Evolutionary conservation across 208 protist genomes (phyloP).

Genomic region (Blastocrithidia nonstop): DNA sequence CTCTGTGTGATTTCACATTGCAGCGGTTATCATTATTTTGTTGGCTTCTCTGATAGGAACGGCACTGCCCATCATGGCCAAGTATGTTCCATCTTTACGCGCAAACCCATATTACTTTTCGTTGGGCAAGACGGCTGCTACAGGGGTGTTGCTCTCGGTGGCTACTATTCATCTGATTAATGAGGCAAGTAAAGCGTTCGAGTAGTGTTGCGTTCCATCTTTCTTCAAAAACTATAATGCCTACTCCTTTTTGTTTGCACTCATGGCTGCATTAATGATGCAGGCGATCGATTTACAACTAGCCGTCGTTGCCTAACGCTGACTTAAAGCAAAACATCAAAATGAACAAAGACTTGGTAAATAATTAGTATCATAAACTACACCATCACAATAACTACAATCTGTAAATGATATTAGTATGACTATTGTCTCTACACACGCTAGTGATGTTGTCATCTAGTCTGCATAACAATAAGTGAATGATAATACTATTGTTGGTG

Average conservation of each 20-base stretch:
- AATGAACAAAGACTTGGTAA: not conserved
- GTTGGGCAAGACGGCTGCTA: constrained; percentile 26
- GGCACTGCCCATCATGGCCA: constrained; percentile 23
- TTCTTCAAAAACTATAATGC: constrained; percentile 18
- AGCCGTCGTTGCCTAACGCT: constrained; percentile 17
- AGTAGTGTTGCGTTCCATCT: constrained; percentile 18
- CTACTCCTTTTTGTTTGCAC: constrained; percentile 31
- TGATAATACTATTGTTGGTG: too few relatives aligned
- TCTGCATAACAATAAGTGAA: too few relatives aligned
- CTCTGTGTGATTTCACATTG: constrained; percentile 22
- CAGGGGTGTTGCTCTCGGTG: constrained; percentile 43
- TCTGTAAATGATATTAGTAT: not conserved
- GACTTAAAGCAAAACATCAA: constrained; percentile 6
- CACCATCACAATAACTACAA: not conserved
- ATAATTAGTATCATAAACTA: not conserved
- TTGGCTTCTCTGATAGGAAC: constrained; percentile 21
- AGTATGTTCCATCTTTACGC: constrained; percentile 19
- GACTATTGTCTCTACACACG: too few relatives aligned
- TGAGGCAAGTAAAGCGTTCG: constrained; percentile 13
- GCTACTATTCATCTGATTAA: constrained; percentile 41
- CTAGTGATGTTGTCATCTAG: too few relatives aligned
- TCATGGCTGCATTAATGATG: constrained; percentile 36
- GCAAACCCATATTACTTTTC: constrained; percentile 26
- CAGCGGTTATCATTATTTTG: constrained; percentile 32
- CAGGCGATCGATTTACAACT: constrained; percentile 31